Base-by-base conservation (phyloP, 371 early-diverging fungal species). In the Batkoa obscura region DNA sequence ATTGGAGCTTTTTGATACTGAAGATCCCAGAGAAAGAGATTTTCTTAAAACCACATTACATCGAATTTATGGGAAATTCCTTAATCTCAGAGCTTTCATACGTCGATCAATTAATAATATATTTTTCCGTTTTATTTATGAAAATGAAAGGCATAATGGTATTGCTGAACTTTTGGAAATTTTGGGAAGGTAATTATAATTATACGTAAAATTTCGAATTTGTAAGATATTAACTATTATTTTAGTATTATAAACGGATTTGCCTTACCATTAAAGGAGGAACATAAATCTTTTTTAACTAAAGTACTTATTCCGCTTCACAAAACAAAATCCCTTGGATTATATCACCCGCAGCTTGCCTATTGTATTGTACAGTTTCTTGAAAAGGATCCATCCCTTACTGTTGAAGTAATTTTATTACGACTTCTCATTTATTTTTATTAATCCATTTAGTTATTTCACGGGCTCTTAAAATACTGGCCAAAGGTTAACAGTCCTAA, bases 351-450 rank as follows among this genome's bases (percentile, higher is more conserved):
- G 9, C 97, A 95, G 70, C 69, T 97, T 61, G 85, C 91, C 1
- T 97, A 95, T 67, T 97, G 95, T 60, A 88, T 94, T 3, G 91
- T 97, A n/a, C 96, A 97, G 68, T 97, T 95, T 61, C 68, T 94
- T 46, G 95, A 95, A 66, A 97, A 97, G 66, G 95, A 97, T 59
- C 86, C 90, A 0, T 56, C 79, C n/a, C 66, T 95, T 46, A 88
- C 94, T 3, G 82, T 81, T 42, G 86, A 84, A 67, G 88, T 88
- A 64, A 55, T 55, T 48, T 32, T 42, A 12, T 36, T 58, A n/a
- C 6, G 50, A n/a, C 4, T 34, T 9, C 0, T 17, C 35, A 13
- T 38, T 8, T n/a, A 13, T 2, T 34, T 9, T 32, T 30, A 32
- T 41, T n/a, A n/a, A n/a, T n/a, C n/a, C n/a, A n/a, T n/a, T n/a